Percentiles rank a stretch among this genome's conserved stretches.
These are phyloP conservation scores for Candolleomyces efflorescens DNA, from an alignment of 768 basidiomycete genomes.

Conservation along the genomic window DNA sequence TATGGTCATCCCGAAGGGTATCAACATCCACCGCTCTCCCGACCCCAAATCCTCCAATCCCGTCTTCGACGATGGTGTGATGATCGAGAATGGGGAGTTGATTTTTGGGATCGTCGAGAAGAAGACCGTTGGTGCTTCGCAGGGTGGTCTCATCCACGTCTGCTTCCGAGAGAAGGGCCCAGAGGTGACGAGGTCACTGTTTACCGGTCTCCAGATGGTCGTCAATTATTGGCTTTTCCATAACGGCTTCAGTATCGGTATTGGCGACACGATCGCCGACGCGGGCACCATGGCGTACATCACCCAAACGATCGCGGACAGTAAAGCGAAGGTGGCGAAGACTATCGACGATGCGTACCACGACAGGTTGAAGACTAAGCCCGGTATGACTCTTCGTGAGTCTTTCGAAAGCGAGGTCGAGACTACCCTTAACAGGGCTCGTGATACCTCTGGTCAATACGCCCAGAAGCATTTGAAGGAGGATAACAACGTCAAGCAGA, in stretches of 20 bases:
- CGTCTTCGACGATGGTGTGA: slow-evolving; percentile 88
- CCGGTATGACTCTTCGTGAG: slow-evolving; percentile 99
- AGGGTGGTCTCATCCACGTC: slow-evolving; percentile 93
- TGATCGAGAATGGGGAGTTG: slow-evolving; percentile 96
- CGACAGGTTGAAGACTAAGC: slow-evolving; percentile 83
- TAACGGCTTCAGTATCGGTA: slow-evolving; percentile 98
- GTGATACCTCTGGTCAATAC: slow-evolving; percentile 92
- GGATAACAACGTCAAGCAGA: slow-evolving; percentile 99
- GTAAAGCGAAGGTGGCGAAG: slow-evolving; percentile 73
- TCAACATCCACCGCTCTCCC: slow-evolving; percentile 84
- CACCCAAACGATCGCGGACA: slow-evolving; percentile 73
- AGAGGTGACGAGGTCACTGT: slow-evolving; percentile 83
- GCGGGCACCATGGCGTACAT: slow-evolving; percentile 83
- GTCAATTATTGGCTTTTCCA: slow-evolving; percentile 99
- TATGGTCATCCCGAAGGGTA: slow-evolving; percentile 89
- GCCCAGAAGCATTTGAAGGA: slow-evolving; percentile 98
- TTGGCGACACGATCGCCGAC: slow-evolving; percentile 97
- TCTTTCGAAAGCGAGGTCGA: slow-evolving; percentile 95
- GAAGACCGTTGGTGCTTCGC: slow-evolving; percentile 96
- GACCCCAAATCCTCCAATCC: slow-evolving; percentile 79
- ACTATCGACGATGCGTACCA: slow-evolving; percentile 82
- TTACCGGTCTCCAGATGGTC: slow-evolving; percentile 91
- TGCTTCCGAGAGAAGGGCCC: slow-evolving; percentile 98
- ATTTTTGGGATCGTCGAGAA: slow-evolving; percentile 96
- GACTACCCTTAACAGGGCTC: slow-evolving; percentile 87